Base-by-base conservation (phyloP, 345 rosid genomes). In the Eucalyptus pauciflora region DNA sequence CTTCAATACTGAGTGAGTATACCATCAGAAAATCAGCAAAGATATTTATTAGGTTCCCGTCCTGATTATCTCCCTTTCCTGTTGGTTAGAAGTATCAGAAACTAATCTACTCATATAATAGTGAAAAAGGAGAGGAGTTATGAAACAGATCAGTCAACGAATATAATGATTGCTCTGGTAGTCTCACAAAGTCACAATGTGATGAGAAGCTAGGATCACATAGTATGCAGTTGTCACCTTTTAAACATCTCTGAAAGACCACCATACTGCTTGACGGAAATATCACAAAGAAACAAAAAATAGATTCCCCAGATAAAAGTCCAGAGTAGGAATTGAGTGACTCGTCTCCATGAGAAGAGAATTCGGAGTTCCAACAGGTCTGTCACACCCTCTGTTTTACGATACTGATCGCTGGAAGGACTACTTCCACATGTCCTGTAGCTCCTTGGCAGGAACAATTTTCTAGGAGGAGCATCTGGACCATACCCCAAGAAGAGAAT, bases 381-480 rank as follows among this genome's bases (percentile, higher is more conserved):
- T 89, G 85, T 58, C 49, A 45, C 50, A 88, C 89, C 87, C 54
- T 90, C 88, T 81, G 91, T 79, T 89, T 90, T 87, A 88, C 27
- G 13, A 85, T 54, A 86, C 76, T 13, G 79, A 91, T 90, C 88
- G 86, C 91, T 87, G 90, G 90, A 87, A 86, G 91, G 83, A 41
- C 80, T 88, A 89, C 92, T 91, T 25, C 88, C 91, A 79, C 37
- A 86, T 88, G 93, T 93, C 54, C 86, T 85, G 52, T 7, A 83
- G 89, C 37, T 93, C 67, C 92, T 92, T 81, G 90, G 93, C 88
- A 69, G 87, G 91, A 95, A 96, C 91, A 96, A 87, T 91, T 98
- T 98, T 89, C 92, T 67, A 86, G 99, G 97, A 88, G 99, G 98
- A 89, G 94, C 93, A 96, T 98, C 98, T 58, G 92, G 95, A 91